Evolutionary conservation across 805 yeast species (phyloP), one percentile per base, ranked within the genome.

Genomic region (Saccharomycopsis fibuligera): DNA sequence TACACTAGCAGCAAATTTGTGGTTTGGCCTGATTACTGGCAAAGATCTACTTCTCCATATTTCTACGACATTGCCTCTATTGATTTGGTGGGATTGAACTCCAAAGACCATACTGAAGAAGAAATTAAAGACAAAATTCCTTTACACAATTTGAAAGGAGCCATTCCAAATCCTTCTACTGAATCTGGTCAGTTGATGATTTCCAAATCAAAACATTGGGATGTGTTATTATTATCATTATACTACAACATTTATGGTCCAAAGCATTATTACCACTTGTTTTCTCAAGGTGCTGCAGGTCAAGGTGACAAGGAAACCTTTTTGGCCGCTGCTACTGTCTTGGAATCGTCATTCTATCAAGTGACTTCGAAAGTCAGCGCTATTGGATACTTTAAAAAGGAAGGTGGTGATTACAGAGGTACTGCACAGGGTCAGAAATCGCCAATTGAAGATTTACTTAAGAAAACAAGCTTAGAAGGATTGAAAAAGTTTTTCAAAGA

Each of bases 241-340:
- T 83, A 81, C 62, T 84, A 84, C 61, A 83, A 84, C 56, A 63
- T 79, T 1, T 68, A 69, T 61, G 90, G 91, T 0, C 88, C 88
- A 0, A 62, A 69, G 6, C 79, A 74, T 64, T 84, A 78, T 61
- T 84, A 83, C 57, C 83, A 81, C 9, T 62, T 84, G 49, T 68
- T 84, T 54, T 75, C 86, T 0, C 90, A 83, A 59, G 87, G 87
- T 3, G 70, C 78, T 23, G 80, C 87, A 1, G 91, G 91, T 24
- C 85, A 83, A 66, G 90, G 91, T 45, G 91, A 84, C 59, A 84
- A 84, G 60, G 91, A 84, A 58, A 82, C 91, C 0, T 83, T 81
- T 56, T 73, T 79, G 35, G 78, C 83, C 8, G 89, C 87, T 1
- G 86, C 89, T 2, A 69, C 72, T 47, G 80, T 67, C 1, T 58